phyloP scores from a whole-genome alignment of 2,329 filamentous ascomycete species.

The Dactylellina cionopaga region DNA sequence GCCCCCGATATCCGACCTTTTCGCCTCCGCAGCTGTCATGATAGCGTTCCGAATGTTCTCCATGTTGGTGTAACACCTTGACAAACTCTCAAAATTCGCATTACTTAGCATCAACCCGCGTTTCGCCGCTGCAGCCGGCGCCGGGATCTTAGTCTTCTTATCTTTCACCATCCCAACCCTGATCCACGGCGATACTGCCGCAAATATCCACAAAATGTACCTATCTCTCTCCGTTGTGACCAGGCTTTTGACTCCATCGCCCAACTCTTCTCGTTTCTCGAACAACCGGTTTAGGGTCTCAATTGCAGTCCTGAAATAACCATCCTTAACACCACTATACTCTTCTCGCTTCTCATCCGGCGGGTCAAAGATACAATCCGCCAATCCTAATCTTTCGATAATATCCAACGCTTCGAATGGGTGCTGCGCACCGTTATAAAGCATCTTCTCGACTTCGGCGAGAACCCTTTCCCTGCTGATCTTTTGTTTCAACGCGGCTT shows the following conservation, averaged over 20 bases:
- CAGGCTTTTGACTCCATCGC: slow-evolving; percentile 65
- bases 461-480: slow-evolving; percentile 92
- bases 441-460: slow-evolving; percentile 88
- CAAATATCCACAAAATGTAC: slow-evolving; percentile 81
- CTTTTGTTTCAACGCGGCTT: slow-evolving; percentile 78
- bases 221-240: slow-evolving; percentile 71
- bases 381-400: slow-evolving; percentile 31
- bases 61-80: slow-evolving; percentile 71
- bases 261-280: slow-evolving; percentile 62
- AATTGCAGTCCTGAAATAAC: slow-evolving; percentile 73
- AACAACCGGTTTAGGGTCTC: slow-evolving; percentile 69
- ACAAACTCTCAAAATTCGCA: slow-evolving; percentile 75
- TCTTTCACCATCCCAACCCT: slow-evolving; percentile 61
- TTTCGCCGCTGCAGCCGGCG: slow-evolving; percentile 72
- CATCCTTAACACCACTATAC: slow-evolving; percentile 51
- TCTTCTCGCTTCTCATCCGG: slow-evolving; percentile 1
- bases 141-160: slow-evolving; percentile 64
- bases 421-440: slow-evolving; percentile 69
- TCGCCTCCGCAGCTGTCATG: not conserved
- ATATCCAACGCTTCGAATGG: slow-evolving; percentile 51
- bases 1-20: slow-evolving; percentile 64
- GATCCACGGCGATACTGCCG: slow-evolving; percentile 79
- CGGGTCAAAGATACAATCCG: slow-evolving; percentile 48
- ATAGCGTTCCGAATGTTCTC: slow-evolving; percentile 71
- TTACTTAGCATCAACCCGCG: slow-evolving; percentile 84